Percentiles rank a stretch among this genome's conserved stretches.
These are phyloP conservation scores for Penicillium sp. DNA, from an alignment of 2,329 filamentous ascomycete species.

Conservation along the genomic window DNA sequence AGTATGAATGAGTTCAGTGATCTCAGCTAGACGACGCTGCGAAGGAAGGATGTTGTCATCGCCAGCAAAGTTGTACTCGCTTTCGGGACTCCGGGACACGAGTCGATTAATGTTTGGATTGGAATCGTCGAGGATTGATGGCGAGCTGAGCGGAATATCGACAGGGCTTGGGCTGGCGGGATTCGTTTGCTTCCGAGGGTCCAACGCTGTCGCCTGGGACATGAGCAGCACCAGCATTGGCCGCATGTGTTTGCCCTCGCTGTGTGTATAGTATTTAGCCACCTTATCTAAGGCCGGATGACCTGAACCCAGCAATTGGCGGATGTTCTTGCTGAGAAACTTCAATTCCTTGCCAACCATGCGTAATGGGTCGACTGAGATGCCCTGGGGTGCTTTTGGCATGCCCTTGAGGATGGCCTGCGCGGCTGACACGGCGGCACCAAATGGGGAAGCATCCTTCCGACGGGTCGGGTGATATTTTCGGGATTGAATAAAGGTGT, in stretches of 20 bases:
- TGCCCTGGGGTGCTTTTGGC: constrained; percentile 47
- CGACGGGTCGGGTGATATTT: constrained; percentile 43
- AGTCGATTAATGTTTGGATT: constrained; percentile 69
- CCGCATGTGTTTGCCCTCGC: constrained; percentile 94
- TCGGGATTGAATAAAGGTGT: constrained; percentile 29
- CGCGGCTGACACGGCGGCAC: constrained; percentile 53
- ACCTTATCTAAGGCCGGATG: constrained; percentile 93
- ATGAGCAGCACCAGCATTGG: constrained; percentile 94
- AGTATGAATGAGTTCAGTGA: constrained; percentile 96
- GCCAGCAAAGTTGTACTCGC: constrained; percentile 40
- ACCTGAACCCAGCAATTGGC: constrained; percentile 87
- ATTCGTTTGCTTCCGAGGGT: constrained; percentile 58
- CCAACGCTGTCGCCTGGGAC: constrained; percentile 88
- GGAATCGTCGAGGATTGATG: constrained; percentile 69
- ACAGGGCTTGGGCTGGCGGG: constrained; percentile 44
- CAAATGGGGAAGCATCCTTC: constrained; percentile 42
- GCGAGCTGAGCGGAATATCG: constrained; percentile 61
- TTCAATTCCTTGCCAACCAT: constrained; percentile 96
- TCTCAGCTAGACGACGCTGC: constrained; percentile 89
- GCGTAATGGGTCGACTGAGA: constrained; percentile 82
- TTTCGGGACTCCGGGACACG: constrained; percentile 45
- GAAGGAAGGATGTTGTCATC: constrained; percentile 76
- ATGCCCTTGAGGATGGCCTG: constrained; percentile 49
- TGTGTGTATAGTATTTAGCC: constrained; percentile 96
- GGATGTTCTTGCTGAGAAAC: constrained; percentile 89